Base-by-base conservation (phyloP, 1,284 basidiomycete genomes). In the Cryptococcus deneoformans region DNA sequence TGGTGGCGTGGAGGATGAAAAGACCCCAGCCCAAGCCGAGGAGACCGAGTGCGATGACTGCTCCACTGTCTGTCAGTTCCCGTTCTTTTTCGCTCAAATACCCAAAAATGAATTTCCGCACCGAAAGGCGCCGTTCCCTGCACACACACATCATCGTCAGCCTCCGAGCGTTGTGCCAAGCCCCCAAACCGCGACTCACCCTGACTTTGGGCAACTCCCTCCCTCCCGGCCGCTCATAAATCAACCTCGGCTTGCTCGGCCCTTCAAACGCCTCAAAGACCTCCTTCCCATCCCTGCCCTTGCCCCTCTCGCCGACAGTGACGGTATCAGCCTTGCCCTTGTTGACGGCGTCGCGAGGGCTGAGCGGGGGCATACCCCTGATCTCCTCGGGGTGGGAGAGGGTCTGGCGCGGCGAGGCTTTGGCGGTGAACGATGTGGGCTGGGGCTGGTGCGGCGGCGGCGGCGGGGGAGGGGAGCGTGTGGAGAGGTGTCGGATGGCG, bases 1-100 rank as follows among this genome's bases (percentile, higher is more conserved):
- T 78, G 14, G 76, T 78, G 39, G 75, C 77, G 55, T 77, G 71
- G 1, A 77, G 62, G 37, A 78, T 55, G 62, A 78, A 77, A 5
- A 69, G 57, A 16, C 69, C 74, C 75, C 76, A 77, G 4, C 68
- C 63, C 1, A 76, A 43, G 16, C 72, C 75, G 1, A 73, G 55
- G 5, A 66, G 42, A 10, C 67, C 73, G 2, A 77, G 54, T 0
- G 63, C 65, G 35, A 75, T 52, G 55, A 68, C 75, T 78, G 57
- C 2, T 16, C n/a, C 9, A 46, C 42, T 34, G 45, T 54, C 38
- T 49, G 53, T 20, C 29, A 48, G 46, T 29, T 35, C 20, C 34
- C 45, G 10, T 29, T 48, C 8, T 5, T 29, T 29, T 20, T 20
- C 20, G 20, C 20, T 20, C 20, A 20, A 20, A 20, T 20, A 1